phyloP scores from a whole-genome alignment of 176 grass and related monocot genomes.

The Carex cristatella region DNA sequence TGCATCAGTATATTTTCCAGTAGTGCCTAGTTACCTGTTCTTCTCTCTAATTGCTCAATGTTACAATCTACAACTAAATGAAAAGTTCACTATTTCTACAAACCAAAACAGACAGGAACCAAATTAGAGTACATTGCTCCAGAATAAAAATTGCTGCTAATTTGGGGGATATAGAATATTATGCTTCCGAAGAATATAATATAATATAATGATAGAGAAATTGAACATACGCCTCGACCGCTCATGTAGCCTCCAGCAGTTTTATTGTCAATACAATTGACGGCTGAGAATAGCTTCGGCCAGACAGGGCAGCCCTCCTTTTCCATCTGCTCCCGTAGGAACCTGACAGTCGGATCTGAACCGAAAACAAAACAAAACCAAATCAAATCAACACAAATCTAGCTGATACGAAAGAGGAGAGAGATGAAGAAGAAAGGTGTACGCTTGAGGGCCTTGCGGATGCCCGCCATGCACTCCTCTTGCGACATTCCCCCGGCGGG shows the following conservation, averaged over 20 bases:
- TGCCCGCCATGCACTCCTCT: slow-evolving; percentile 50
- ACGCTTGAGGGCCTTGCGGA: slow-evolving; percentile 51
- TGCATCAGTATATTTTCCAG: background rate
- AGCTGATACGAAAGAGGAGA: background rate
- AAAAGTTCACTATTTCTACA: background rate
- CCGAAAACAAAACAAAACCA: background rate
- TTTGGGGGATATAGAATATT: background rate
- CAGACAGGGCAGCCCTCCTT: slow-evolving; percentile 55
- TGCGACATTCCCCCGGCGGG: slow-evolving; percentile 24
- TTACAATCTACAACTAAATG: background rate
- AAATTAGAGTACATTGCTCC: background rate
- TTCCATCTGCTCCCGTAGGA: slow-evolving; percentile 64
- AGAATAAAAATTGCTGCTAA: background rate
- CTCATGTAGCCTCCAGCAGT: slow-evolving; percentile 38
- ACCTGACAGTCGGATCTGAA: slow-evolving; percentile 79
- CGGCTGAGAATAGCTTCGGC: slow-evolving; percentile 39
- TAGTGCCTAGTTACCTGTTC: background rate
- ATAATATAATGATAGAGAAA: background rate
- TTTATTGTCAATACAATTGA: slow-evolving; percentile 24
- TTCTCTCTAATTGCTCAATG: background rate
- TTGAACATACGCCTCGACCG: slow-evolving; percentile 37
- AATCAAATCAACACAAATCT: background rate
- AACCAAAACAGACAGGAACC: background rate
- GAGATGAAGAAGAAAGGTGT: background rate
- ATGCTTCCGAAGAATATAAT: background rate